Base-by-base conservation (phyloP, 805 yeast species). In the Barnettozyma wickerhamii region DNA sequence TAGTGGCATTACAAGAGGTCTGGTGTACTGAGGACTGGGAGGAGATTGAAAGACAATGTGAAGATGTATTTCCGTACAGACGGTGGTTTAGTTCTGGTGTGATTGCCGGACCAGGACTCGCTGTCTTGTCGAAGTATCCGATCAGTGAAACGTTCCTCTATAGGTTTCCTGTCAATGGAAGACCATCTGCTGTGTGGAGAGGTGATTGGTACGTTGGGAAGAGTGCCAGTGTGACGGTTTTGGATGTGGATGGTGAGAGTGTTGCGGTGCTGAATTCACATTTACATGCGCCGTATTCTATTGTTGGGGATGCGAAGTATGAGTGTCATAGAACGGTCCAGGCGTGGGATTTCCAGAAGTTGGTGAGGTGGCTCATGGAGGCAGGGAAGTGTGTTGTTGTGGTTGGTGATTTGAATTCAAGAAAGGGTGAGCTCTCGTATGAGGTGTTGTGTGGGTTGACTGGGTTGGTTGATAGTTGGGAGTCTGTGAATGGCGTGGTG, bases 131-230 rank as follows among this genome's bases (percentile, higher is more conserved):
- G 13, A 80, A 84, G 49, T 75, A 84, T 47, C 96, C 97, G 4
- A 88, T 93, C 28, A 81, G 73, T 36, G 75, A 80, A 13, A 78
- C 96, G 0, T 85, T 84, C 56, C 62, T 93, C 35, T 84, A 85
- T 56, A 67, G 95, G 17, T 93, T 87, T 56, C 95, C 97, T 0
- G 76, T 93, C 46, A 93, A 91, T 60, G 99, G 99, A 2, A 69
- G 96, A 38, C 95, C 98, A 2, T 78, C 88, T 31, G 99, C 99
- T 1, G 82, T 93, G 48, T 83, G 77, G 66, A 68, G 98, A 43
- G 99, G 99, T 28, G 99, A 93, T 60, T 93, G 97, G 96, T 87
- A 77, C 50, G 99, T 93, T 18, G 99, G 99, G 7, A 93, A 93
- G 58, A 75, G 91, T 7, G 76, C 88, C 15, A 84, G 95, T 1